phyloP scores from a whole-genome alignment of 805 yeast genomes.

The Saccharomyces paradoxus region DNA sequence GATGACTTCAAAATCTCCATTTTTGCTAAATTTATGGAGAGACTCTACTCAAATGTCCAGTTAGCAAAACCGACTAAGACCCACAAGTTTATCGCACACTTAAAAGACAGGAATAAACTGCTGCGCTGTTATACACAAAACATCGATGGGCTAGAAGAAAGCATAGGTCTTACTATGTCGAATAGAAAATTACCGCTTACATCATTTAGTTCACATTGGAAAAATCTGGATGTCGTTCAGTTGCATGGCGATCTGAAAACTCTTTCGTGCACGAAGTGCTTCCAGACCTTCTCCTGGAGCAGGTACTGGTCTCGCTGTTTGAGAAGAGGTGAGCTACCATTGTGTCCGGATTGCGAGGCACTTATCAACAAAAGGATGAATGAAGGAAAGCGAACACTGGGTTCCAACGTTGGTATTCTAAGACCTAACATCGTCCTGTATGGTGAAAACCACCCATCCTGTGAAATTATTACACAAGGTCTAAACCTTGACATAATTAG shows the following conservation, averaged over 20 bases:
- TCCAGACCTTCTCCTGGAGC: constrained; percentile 52
- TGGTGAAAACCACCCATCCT: constrained; percentile 88
- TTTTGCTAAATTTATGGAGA: constrained; percentile 88
- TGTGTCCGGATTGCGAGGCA: constrained; percentile 62
- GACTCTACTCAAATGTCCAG: constrained; percentile 54
- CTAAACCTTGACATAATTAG: constrained; percentile 51
- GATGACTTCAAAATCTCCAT: constrained; percentile 54
- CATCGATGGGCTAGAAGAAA: constrained; percentile 78
- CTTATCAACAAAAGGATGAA: constrained; percentile 47
- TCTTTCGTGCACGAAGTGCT: constrained; percentile 70
- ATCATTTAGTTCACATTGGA: constrained; percentile 40
- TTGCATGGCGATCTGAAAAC: constrained; percentile 82
- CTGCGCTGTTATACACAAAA: constrained; percentile 90
- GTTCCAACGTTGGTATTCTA: constrained; percentile 56
- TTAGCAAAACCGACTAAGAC: constrained; percentile 76
- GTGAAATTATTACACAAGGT: constrained; percentile 70
- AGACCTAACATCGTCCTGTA: constrained; percentile 87
- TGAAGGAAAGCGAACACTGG: constrained; percentile 67
- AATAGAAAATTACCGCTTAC: constrained; percentile 19
- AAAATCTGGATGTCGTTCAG: constrained; percentile 68
- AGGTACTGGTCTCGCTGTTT: constrained; percentile 39
- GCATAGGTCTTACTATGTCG: constrained; percentile 56
- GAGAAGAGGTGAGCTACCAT: constrained; percentile 61
- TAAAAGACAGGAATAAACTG: constrained; percentile 56
- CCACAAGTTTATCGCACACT: constrained; percentile 58